phyloP scores from a whole-genome alignment of 1,284 basidiomycete species.

The Tilletia indica region DNA sequence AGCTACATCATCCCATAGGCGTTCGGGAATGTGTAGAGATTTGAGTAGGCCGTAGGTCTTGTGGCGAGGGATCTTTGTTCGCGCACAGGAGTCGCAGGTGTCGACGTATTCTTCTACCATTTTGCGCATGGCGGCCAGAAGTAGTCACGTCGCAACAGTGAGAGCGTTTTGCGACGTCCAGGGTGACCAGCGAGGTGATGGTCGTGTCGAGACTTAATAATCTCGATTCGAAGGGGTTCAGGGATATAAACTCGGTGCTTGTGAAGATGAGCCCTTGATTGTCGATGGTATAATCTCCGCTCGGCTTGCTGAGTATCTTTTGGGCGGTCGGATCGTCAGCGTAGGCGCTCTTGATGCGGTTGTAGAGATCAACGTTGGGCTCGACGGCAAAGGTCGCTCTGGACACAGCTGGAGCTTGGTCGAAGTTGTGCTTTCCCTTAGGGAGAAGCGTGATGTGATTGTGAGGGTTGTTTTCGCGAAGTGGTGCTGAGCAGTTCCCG shows the following conservation, averaged over 20 bases:
- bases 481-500: neutral
- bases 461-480: conserved; percentile 9
- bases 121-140: conserved; percentile 54
- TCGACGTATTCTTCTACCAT: conserved; percentile 56
- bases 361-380: neutral
- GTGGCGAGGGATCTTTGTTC: conserved; percentile 50
- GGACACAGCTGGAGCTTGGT: neutral
- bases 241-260: neutral
- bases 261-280: neutral
- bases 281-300: neutral
- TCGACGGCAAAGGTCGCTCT: neutral
- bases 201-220: conserved; percentile 5
- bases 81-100: conserved; percentile 58
- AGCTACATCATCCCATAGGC: conserved; percentile 58
- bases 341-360: neutral
- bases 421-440: neutral
- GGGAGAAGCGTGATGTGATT: conserved; percentile 1
- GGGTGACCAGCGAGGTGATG: conserved; percentile 8
- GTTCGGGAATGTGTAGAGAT: conserved; percentile 52
- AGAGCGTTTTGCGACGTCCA: conserved; percentile 6
- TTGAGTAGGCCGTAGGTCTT: conserved; percentile 55
- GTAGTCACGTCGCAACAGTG: conserved; percentile 53
- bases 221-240: neutral
- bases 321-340: neutral
- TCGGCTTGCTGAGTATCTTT: neutral